phyloP scores from a whole-genome alignment of 2,329 filamentous ascomycete species.

The Myriangium duriaei region DNA sequence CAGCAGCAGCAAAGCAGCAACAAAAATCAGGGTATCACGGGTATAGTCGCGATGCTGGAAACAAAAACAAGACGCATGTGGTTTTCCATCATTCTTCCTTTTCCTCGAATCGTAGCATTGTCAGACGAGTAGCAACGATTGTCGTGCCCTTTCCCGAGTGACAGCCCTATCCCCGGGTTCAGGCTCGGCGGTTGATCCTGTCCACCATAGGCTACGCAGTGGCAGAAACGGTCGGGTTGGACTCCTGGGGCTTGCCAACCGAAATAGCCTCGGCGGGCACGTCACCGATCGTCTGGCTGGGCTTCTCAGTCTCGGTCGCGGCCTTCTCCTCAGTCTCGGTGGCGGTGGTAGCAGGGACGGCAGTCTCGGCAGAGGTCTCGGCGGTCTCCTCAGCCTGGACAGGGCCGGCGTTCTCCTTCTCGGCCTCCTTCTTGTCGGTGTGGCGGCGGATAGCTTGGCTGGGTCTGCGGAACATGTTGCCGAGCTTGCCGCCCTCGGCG shows the following conservation, averaged over 20 bases:
- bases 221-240: conserved; percentile 20
- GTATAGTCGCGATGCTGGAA: conserved; percentile 8
- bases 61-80: neutral
- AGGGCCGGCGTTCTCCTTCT: conserved; percentile 24
- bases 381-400: conserved; percentile 22
- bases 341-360: conserved; percentile 4
- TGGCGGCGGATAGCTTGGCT: conserved; percentile 32
- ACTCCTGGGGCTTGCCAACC: conserved; percentile 18
- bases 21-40: conserved; percentile 10
- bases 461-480: conserved; percentile 26
- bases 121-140: conserved; percentile 13
- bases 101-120: neutral
- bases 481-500: conserved; percentile 17
- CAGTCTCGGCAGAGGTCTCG: conserved; percentile 9
- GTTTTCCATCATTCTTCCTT: neutral
- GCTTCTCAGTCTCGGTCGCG: conserved; percentile 13
- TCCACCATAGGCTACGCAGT: conserved; percentile 20
- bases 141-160: conserved; percentile 9
- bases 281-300: conserved; percentile 18
- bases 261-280: conserved; percentile 19
- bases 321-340: conserved; percentile 8
- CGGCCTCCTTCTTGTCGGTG: conserved; percentile 24
- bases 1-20: conserved; percentile 7
- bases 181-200: conserved; percentile 6
- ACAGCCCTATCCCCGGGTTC: conserved; percentile 5